phyloP scores from a whole-genome alignment of 1,284 basidiomycete species.

The Trichosporon sp. region DNA sequence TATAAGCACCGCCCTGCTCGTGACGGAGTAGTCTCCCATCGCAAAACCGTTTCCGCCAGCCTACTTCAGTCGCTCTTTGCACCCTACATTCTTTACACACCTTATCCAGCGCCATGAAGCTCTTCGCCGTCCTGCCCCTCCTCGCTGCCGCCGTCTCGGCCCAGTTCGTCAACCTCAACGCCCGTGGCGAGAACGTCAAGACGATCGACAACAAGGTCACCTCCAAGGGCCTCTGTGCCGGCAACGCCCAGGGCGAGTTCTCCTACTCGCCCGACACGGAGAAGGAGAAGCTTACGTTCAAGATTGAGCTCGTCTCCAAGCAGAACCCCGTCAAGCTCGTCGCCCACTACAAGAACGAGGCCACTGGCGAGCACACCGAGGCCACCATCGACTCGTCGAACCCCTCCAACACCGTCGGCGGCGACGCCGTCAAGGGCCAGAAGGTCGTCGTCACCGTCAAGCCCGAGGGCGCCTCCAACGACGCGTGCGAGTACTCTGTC shows the following conservation, averaged over 20 bases:
- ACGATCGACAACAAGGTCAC: conserved; percentile 10
- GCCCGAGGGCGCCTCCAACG: neutral
- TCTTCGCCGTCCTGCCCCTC: conserved; percentile 6
- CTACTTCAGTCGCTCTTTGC: neutral
- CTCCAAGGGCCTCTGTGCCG: conserved; percentile 15
- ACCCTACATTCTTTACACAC: neutral
- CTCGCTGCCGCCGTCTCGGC: conserved; percentile 10
- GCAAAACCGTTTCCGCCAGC: neutral
- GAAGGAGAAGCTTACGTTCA: conserved; percentile 9
- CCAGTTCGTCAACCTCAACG: conserved; percentile 6
- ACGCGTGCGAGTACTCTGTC: conserved; percentile 7
- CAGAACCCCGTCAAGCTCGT: conserved; percentile 8
- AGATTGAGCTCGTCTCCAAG: conserved; percentile 8
- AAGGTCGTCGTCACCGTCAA: neutral
- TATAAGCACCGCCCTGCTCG: neutral
- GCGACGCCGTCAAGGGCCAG: neutral
- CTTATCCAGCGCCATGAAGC: conserved; percentile 3
- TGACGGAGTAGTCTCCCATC: neutral
- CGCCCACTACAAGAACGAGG: conserved; percentile 6
- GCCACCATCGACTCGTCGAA: neutral
- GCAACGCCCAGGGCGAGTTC: conserved; percentile 8
- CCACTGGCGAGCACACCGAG: conserved; percentile 3
- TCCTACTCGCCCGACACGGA: conserved; percentile 8
- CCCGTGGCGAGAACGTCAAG: neutral
- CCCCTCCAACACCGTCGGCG: neutral